phyloP scores from a whole-genome alignment of 2,329 filamentous ascomycete species.

The Paraconiothyrium sp. region DNA sequence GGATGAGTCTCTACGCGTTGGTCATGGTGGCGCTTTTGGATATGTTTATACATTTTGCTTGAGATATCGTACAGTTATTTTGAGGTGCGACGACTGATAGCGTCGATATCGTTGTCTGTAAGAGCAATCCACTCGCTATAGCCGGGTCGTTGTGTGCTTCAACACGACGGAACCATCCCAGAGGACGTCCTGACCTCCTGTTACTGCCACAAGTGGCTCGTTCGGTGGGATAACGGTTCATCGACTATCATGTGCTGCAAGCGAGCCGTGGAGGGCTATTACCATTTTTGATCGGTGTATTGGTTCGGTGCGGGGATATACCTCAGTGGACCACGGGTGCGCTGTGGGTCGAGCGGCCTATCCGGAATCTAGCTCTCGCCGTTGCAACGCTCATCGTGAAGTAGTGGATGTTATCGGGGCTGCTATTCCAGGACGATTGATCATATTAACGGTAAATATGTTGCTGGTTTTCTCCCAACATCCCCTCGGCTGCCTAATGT shows the following conservation, averaged over 20 bases:
- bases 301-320: neutral
- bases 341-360: neutral
- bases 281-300: neutral
- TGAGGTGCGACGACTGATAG: too few species aligned
- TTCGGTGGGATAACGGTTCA: neutral
- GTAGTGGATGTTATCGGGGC: neutral
- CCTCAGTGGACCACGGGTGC: neutral
- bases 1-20: too few species aligned
- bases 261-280: neutral
- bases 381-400: neutral
- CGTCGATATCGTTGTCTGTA: too few species aligned
- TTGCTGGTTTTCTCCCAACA: neutral
- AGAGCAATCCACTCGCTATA: too few species aligned
- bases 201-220: neutral
- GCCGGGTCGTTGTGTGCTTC: too few species aligned
- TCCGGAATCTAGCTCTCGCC: neutral
- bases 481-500: too few species aligned
- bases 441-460: neutral
- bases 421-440: neutral
- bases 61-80: too few species aligned
- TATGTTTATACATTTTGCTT: too few species aligned
- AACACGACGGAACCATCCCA: too few species aligned
- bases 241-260: neutral
- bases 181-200: neutral
- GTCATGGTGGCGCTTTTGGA: too few species aligned